Percentiles rank a stretch among this genome's conserved stretches.
phyloP scores from a whole-genome alignment of 2,329 filamentous ascomycete species.

The Fusarium sp. region DNA sequence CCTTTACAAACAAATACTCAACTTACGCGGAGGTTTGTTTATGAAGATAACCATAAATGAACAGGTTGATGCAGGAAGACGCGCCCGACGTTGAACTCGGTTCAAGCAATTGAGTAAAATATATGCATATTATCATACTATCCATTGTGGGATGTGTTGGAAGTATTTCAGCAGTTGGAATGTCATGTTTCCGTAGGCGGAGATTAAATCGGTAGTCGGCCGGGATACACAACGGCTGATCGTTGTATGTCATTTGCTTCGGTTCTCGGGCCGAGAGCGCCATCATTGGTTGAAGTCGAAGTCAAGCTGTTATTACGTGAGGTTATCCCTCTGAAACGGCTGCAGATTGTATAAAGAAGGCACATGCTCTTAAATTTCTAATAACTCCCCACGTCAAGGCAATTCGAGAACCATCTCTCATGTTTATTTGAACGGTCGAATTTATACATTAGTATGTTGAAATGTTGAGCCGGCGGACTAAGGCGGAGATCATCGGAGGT shows the following conservation, averaged over 20 bases:
- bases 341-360: background rate
- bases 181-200: background rate
- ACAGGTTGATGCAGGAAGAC: slow-evolving; percentile 34
- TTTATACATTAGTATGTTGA: background rate
- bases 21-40: background rate
- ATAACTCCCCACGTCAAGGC: too few relatives aligned
- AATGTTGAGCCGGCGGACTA: background rate
- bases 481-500: background rate
- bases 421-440: background rate
- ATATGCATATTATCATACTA: too few relatives aligned
- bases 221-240: background rate
- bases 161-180: background rate
- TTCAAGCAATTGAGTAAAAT: too few relatives aligned
- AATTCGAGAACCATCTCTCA: background rate
- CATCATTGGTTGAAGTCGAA: background rate
- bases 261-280: background rate
- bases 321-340: background rate
- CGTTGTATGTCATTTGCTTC: background rate
- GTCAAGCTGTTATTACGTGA: background rate
- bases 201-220: background rate
- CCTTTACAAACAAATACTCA: background rate
- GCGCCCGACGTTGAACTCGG: too few relatives aligned
- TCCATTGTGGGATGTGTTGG: too few relatives aligned
- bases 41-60: slow-evolving; percentile 8
- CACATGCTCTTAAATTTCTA: too few relatives aligned